These are phyloP conservation scores for Rhododendron kiyosumense DNA, from an alignment of 148 eudicot genomes.

Conservation along the genomic window DNA sequence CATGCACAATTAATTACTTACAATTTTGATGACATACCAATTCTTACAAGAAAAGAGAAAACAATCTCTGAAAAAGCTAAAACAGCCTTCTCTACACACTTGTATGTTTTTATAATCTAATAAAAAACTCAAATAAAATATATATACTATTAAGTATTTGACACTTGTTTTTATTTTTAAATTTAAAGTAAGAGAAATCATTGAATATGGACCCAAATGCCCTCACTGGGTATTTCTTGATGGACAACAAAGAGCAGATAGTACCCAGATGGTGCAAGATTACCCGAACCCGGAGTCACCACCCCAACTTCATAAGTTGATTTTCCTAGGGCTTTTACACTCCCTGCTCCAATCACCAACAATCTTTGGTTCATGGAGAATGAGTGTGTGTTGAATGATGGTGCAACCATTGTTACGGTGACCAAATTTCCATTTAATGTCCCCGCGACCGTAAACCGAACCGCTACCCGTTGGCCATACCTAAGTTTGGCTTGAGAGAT, in stretches of 20 bases:
- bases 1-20: not conserved
- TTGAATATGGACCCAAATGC: slow-evolving; percentile 60
- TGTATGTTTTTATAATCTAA: too few relatives aligned
- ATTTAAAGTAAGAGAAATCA: not conserved
- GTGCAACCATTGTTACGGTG: slow-evolving; percentile 55
- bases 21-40: not conserved
- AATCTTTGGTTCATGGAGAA: slow-evolving; percentile 64
- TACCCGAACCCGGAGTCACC: slow-evolving; percentile 26
- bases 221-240: slow-evolving; percentile 50
- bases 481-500: slow-evolving; percentile 8
- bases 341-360: slow-evolving; percentile 25
- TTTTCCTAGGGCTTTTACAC: not conserved
- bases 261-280: slow-evolving; percentile 53
- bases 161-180: not conserved
- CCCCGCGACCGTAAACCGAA: slow-evolving; percentile 26
- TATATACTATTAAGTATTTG: not conserved
- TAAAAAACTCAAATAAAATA: not conserved
- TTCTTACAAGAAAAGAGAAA: not conserved
- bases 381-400: slow-evolving; percentile 78
- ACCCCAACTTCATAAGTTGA: slow-evolving; percentile 25
- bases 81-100: not conserved
- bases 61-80: not conserved
- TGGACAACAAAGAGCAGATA: slow-evolving; percentile 61
- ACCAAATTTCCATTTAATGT: slow-evolving; percentile 12
- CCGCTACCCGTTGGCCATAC: slow-evolving; percentile 15